Evolutionary conservation across 2,329 filamentous ascomycete species (phyloP).

Genomic region (Thelonectria discophora): DNA sequence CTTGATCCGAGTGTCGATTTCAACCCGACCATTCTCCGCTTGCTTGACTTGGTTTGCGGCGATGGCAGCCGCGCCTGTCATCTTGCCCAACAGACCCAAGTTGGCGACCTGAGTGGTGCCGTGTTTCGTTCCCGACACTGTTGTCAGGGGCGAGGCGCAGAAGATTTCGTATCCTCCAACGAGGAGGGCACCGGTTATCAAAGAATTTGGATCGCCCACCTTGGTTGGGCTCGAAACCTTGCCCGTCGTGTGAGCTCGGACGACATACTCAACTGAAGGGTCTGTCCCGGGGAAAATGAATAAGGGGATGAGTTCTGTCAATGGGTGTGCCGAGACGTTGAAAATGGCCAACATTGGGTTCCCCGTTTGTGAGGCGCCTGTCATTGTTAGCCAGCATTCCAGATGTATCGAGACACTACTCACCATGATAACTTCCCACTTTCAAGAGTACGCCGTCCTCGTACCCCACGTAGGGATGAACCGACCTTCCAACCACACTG

Average conservation of each 20-base stretch:
- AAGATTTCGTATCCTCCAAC: constrained; percentile 82
- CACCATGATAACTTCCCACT: constrained; percentile 80
- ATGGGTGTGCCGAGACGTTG: constrained; percentile 72
- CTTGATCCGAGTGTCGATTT: constrained; percentile 76
- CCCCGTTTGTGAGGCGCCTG: constrained; percentile 67
- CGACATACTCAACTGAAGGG: constrained; percentile 68
- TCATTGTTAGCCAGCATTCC: constrained; percentile 12
- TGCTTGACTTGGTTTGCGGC: constrained; percentile 67
- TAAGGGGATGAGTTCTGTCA: constrained; percentile 76
- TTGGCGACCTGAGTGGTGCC: constrained; percentile 66
- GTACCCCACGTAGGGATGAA: constrained; percentile 79
- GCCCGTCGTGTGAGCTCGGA: constrained; percentile 76
- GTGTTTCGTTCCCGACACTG: constrained; percentile 57
- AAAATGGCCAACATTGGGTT: constrained; percentile 85
- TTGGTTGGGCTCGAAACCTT: constrained; percentile 64
- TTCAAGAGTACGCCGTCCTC: constrained; percentile 78
- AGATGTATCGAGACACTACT: constrained; percentile 18
- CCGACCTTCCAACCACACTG: constrained; percentile 74
- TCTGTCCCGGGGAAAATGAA: constrained; percentile 76
- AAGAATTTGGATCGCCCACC: constrained; percentile 52
- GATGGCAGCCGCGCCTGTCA: constrained; percentile 87
- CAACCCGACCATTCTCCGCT: constrained; percentile 64
- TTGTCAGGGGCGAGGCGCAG: constrained; percentile 73
- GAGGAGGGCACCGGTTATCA: constrained; percentile 71
- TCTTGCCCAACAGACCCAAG: constrained; percentile 84